A percentile compares a stretch with the other conserved stretches of the same genome.
Conservation (phyloP, 164 flowering plant species). For the Chimonanthus salicifolius region DNA sequence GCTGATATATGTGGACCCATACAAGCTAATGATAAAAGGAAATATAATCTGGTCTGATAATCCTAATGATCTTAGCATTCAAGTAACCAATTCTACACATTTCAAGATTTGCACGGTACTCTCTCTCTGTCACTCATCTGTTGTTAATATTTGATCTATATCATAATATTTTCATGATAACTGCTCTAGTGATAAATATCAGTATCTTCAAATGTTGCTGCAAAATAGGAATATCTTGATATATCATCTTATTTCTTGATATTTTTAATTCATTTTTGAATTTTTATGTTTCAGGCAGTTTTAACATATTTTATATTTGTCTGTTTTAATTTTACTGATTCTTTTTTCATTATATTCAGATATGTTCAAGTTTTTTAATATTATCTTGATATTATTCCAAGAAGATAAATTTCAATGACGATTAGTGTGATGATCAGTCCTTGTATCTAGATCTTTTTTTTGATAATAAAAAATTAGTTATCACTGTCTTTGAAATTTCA, state of each 20-base stretch:
- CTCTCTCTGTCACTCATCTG: neutral
- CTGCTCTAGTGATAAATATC: no score
- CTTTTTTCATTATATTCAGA: no score
- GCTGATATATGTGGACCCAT: constrained; percentile 82
- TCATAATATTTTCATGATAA: no score
- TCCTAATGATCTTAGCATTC: constrained; percentile 71
- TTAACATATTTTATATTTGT: no score
- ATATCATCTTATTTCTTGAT: neutral
- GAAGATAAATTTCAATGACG: no score
- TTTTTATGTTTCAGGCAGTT: no score
- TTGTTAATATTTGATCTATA: no score
- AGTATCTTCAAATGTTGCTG: no score
- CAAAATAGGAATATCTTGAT: neutral
- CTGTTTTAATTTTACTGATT: no score
- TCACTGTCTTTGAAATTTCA: constrained; percentile 22
- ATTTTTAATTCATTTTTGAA: neutral
- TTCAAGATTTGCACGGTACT: constrained; percentile 90
- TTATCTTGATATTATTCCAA: neutral
- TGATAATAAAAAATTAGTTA: no score
- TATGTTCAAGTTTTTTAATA: neutral
- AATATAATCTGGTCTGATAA: constrained; percentile 88
- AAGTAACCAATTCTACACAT: constrained; percentile 65
- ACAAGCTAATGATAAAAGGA: constrained; percentile 71
- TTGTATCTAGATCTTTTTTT: no score
- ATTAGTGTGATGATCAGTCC: no score